Percentiles rank a stretch among this genome's conserved stretches.
Evolutionary conservation across 257 asterid genomes (phyloP).

Genomic region (Solanum etuberosum): DNA sequence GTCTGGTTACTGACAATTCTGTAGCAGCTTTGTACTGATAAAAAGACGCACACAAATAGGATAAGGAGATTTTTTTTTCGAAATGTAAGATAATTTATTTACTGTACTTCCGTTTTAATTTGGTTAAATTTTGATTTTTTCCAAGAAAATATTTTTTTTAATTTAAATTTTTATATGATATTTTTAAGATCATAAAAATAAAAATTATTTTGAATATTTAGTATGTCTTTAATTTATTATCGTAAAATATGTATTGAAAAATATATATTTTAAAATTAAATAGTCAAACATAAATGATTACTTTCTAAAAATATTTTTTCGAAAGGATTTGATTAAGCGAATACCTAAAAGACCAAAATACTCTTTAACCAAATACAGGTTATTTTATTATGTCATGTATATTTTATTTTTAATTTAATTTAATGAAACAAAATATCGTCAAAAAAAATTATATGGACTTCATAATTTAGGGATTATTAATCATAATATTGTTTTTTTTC

Average conservation of each 20-base stretch:
- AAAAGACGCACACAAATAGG: neutral
- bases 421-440: neutral
- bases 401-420: neutral
- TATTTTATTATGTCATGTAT: neutral
- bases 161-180: too few relatives aligned
- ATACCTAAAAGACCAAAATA: neutral
- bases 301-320: too few relatives aligned
- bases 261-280: too few relatives aligned
- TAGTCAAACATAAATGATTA: too few relatives aligned
- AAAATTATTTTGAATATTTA: too few relatives aligned
- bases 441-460: neutral
- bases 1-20: neutral
- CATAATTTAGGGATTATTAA: neutral
- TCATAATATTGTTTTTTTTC: rapidly evolving
- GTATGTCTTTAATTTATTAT: too few relatives aligned
- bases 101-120: too few relatives aligned
- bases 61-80: neutral
- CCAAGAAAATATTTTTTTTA: too few relatives aligned
- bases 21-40: neutral
- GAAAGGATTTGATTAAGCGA: neutral
- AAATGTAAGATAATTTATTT: too few relatives aligned
- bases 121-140: too few relatives aligned
- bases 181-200: too few relatives aligned
- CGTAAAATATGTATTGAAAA: too few relatives aligned
- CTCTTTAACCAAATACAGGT: neutral